phyloP scores from a whole-genome alignment of 768 basidiomycete species.

The Terana coerulea region DNA sequence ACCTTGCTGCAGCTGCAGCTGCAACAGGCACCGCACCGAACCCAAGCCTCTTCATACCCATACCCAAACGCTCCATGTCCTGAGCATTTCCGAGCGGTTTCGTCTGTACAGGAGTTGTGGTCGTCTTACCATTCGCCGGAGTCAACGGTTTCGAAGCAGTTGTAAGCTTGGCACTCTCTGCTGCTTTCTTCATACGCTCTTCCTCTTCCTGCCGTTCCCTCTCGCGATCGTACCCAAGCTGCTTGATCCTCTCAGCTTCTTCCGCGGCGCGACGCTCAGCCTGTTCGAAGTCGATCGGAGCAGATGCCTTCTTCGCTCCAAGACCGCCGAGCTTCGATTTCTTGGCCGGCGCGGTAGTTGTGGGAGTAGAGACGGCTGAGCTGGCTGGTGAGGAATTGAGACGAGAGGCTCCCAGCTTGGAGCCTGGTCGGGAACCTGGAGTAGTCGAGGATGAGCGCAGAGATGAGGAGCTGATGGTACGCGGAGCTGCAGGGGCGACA shows the following conservation, averaged over 20 bases:
- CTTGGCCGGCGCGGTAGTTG: slow-evolving; percentile 37
- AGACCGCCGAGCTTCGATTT: slow-evolving; percentile 73
- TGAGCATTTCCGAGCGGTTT: slow-evolving; percentile 39
- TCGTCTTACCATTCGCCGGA: slow-evolving; percentile 13
- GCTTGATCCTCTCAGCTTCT: slow-evolving; percentile 89
- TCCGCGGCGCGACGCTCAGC: slow-evolving; percentile 88
- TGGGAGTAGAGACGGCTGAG: slow-evolving; percentile 24
- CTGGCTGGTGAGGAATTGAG: slow-evolving; percentile 37
- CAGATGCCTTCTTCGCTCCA: slow-evolving; percentile 83
- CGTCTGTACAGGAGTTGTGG: slow-evolving; percentile 22
- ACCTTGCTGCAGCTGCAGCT: slow-evolving; percentile 42
- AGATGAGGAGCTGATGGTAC: slow-evolving; percentile 65
- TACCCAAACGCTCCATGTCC: slow-evolving; percentile 55
- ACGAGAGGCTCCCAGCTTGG: slow-evolving; percentile 41
- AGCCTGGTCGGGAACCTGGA: slow-evolving; percentile 25
- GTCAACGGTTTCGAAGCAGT: slow-evolving; percentile 19
- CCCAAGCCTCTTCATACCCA: slow-evolving; percentile 76
- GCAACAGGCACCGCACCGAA: slow-evolving; percentile 79
- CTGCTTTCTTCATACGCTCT: slow-evolving; percentile 47
- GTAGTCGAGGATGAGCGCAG: slow-evolving; percentile 42
- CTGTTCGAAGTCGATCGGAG: slow-evolving; percentile 88
- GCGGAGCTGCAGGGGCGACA: slow-evolving; percentile 36
- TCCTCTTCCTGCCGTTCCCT: slow-evolving; percentile 82
- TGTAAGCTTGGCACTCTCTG: slow-evolving; percentile 41
- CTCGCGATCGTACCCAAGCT: slow-evolving; percentile 87